Evolutionary conservation across 345 rosid genomes (phyloP).

Genomic region (Moricandia moricandioides): DNA sequence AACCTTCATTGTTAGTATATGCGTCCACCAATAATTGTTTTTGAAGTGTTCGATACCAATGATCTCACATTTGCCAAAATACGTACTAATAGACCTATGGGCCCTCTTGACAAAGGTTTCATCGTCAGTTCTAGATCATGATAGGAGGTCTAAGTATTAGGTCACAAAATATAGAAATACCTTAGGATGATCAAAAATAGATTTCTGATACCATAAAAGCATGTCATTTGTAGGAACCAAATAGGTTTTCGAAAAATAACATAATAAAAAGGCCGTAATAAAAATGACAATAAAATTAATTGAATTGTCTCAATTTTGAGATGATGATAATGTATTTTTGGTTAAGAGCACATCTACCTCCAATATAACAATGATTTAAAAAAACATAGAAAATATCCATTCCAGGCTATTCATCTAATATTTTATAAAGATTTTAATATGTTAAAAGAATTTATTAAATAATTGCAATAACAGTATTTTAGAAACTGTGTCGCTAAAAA

Average conservation of each 20-base stretch:
- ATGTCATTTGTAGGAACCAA: neutral
- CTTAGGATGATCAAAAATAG: slow-evolving; percentile 25
- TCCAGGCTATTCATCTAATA: neutral
- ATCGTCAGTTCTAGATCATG: slow-evolving; percentile 23
- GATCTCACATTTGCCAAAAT: neutral
- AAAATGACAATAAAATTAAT: neutral
- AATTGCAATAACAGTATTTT: no score
- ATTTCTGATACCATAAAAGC: neutral
- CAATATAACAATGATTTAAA: neutral
- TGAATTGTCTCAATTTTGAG: neutral
- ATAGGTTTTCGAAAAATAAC: neutral
- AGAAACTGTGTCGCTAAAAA: no score
- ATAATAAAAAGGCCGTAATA: neutral
- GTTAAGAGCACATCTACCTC: neutral
- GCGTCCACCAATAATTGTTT: neutral
- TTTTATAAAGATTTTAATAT: no score
- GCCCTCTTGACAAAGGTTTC: slow-evolving; percentile 14
- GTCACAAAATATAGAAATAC: slow-evolving; percentile 20
- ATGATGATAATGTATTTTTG: neutral
- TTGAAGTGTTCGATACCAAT: neutral
- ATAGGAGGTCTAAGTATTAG: slow-evolving; percentile 26
- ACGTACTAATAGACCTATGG: neutral
- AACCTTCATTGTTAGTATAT: neutral
- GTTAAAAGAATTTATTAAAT: no score
- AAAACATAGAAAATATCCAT: neutral